Evolutionary conservation across 192 early-diverging fungal genomes (phyloP).

Genomic region (Podila verticillata): DNA sequence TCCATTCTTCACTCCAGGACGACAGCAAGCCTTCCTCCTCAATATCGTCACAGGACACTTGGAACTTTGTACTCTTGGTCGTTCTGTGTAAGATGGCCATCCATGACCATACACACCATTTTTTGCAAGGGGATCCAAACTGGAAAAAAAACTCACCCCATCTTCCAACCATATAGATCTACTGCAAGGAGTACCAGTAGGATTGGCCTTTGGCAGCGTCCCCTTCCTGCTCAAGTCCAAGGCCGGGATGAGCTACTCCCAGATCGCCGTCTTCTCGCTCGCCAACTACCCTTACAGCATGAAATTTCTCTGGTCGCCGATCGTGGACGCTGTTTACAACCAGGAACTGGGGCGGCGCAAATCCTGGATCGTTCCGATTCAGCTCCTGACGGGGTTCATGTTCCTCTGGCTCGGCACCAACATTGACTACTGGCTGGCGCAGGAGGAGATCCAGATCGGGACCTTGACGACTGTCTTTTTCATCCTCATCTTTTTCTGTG

Average conservation of each 20-base stretch:
- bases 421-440: constrained; percentile 74
- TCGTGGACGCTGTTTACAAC: constrained; percentile 91
- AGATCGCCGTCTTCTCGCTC: constrained; percentile 94
- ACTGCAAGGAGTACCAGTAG: constrained; percentile 95
- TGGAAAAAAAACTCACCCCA: not conserved
- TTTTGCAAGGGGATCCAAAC: not conserved
- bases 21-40: not conserved
- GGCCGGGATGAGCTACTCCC: constrained; percentile 87
- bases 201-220: constrained; percentile 88
- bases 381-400: constrained; percentile 81
- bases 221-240: constrained; percentile 88
- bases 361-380: constrained; percentile 98
- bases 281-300: constrained; percentile 97
- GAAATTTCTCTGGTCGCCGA: constrained; percentile 98
- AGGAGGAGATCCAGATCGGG: constrained; percentile 70
- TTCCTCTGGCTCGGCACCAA: constrained; percentile 82
- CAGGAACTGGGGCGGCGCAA: constrained; percentile 90
- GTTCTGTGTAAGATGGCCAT: constrained; percentile 26
- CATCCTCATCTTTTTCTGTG: constrained; percentile 90
- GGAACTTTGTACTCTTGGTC: constrained; percentile 46
- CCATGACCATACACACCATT: not conserved
- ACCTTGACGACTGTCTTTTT: constrained; percentile 82
- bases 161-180: constrained; percentile 58
- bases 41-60: constrained; percentile 39
- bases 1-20: constrained; percentile 9